Evolutionary conservation across 371 early-diverging fungal genomes (phyloP).

Genomic region (Apophysomyces ossiformis): DNA sequence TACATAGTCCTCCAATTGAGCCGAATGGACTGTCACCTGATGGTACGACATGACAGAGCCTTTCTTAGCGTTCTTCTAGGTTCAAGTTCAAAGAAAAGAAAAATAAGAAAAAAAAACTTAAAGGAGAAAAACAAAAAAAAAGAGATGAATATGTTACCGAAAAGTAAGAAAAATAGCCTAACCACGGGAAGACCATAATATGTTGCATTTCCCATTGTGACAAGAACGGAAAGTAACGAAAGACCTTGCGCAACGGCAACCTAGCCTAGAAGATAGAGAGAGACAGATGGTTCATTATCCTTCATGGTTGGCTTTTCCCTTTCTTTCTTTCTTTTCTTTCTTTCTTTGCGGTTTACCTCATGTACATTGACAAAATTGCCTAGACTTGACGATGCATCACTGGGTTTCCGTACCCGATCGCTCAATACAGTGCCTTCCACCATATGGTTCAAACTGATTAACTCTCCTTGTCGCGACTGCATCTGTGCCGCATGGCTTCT

Average conservation of each 20-base stretch:
- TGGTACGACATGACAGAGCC: slow-evolving; percentile 53
- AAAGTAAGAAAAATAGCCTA: slow-evolving; percentile 61
- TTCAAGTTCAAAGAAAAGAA: background rate
- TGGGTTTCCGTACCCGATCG: slow-evolving; percentile 16
- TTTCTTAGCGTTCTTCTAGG: slow-evolving; percentile 50
- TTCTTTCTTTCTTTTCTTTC: no score
- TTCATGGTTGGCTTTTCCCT: no score
- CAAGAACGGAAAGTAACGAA: slow-evolving; percentile 58
- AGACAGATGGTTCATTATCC: no score
- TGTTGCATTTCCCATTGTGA: slow-evolving; percentile 66
- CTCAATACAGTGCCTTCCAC: background rate
- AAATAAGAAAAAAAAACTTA: background rate
- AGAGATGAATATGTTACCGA: slow-evolving; percentile 27
- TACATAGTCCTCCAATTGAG: slow-evolving; percentile 54
- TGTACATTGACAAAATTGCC: slow-evolving; percentile 36
- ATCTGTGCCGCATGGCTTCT: background rate
- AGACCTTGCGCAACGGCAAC: slow-evolving; percentile 56
- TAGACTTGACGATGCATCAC: slow-evolving; percentile 15
- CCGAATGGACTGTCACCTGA: slow-evolving; percentile 49
- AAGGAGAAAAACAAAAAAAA: background rate
- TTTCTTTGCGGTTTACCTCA: slow-evolving; percentile 21
- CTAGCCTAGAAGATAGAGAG: slow-evolving; percentile 32
- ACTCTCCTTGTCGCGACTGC: slow-evolving; percentile 6
- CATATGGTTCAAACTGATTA: slow-evolving; percentile 27
- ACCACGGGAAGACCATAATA: slow-evolving; percentile 58